Evolutionary conservation across 1,284 basidiomycete genomes (phyloP).

Genomic region (Ustilago sp.): DNA sequence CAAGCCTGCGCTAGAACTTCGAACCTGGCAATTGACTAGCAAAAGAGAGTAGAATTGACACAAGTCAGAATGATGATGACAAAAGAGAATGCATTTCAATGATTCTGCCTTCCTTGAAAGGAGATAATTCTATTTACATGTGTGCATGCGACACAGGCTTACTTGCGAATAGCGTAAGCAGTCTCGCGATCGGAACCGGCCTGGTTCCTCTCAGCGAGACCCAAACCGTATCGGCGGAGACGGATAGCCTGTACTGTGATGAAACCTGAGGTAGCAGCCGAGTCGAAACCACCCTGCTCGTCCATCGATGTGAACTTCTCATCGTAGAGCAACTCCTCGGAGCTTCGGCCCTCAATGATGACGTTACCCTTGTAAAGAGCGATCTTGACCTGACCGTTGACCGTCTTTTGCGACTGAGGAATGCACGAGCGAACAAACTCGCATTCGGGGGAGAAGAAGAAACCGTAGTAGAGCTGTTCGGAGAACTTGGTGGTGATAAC

Average conservation of each 20-base stretch:
- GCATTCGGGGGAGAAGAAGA: constrained; percentile 96
- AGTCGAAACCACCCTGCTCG: constrained; percentile 94
- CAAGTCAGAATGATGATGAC: background rate
- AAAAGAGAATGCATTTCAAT: constrained; percentile 1
- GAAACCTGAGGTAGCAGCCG: constrained; percentile 66
- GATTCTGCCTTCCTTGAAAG: background rate
- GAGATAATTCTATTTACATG: constrained; percentile 1
- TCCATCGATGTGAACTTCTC: constrained; percentile 99
- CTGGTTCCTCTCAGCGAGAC: constrained; percentile 58
- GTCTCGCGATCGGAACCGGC: constrained; percentile 58
- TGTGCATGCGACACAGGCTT: background rate
- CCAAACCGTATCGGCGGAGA: constrained; percentile 64
- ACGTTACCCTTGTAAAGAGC: constrained; percentile 98
- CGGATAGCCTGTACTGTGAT: constrained; percentile 68
- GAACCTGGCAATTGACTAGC: too few species aligned
- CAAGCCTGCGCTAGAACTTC: too few species aligned
- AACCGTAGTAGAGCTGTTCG: constrained; percentile 92
- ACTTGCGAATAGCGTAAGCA: constrained; percentile 62
- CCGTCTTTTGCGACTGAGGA: constrained; percentile 92
- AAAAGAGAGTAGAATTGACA: background rate
- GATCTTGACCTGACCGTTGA: constrained; percentile 90
- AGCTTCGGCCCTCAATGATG: constrained; percentile 89
- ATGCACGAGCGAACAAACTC: constrained; percentile 82
- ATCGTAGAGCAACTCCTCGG: constrained; percentile 90
- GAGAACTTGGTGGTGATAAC: constrained; percentile 91